A percentile compares a stretch with the other conserved stretches of the same genome.
These are phyloP conservation scores for Moesziomyces aphidis DNA, from an alignment of 1,284 basidiomycete species.

Conservation along the genomic window DNA sequence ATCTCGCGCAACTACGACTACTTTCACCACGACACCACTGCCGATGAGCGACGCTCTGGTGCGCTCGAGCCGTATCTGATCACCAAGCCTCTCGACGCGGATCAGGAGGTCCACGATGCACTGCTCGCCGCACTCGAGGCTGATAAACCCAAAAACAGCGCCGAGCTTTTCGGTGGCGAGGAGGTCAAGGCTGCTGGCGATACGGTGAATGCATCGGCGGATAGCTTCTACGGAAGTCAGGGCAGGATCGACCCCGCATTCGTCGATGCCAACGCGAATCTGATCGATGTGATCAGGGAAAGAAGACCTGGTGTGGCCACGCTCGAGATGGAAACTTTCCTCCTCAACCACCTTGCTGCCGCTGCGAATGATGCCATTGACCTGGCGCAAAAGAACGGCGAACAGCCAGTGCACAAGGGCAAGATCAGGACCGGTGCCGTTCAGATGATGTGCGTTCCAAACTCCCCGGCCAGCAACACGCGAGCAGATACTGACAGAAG, in stretches of 20 bases:
- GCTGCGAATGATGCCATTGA: conserved; percentile 49
- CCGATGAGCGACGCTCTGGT: conserved; percentile 30
- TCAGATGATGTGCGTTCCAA: conserved; percentile 75
- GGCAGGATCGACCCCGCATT: conserved; percentile 80
- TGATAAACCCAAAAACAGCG: conserved; percentile 4
- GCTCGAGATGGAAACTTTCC: conserved; percentile 69
- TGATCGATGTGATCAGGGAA: conserved; percentile 74
- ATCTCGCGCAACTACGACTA: conserved; percentile 82
- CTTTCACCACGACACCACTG: conserved; percentile 51
- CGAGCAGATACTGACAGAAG: background rate
- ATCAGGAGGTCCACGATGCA: conserved; percentile 71
- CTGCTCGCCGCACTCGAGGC: conserved; percentile 52
- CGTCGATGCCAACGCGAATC: conserved; percentile 77
- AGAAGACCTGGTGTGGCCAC: conserved; percentile 69
- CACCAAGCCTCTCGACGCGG: conserved; percentile 77
- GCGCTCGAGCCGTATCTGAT: conserved; percentile 74
- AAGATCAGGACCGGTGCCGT: conserved; percentile 79
- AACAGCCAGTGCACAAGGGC: conserved; percentile 49
- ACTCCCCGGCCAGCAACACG: background rate
- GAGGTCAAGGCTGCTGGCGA: conserved; percentile 42
- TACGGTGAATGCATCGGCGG: conserved; percentile 49
- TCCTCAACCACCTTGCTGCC: conserved; percentile 60
- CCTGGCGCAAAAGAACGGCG: conserved; percentile 13
- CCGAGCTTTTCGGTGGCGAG: conserved; percentile 23
- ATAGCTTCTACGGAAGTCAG: conserved; percentile 83